These are phyloP conservation scores for Auricularia sp. DNA, from an alignment of 768 basidiomycete genomes.

Conservation along the genomic window DNA sequence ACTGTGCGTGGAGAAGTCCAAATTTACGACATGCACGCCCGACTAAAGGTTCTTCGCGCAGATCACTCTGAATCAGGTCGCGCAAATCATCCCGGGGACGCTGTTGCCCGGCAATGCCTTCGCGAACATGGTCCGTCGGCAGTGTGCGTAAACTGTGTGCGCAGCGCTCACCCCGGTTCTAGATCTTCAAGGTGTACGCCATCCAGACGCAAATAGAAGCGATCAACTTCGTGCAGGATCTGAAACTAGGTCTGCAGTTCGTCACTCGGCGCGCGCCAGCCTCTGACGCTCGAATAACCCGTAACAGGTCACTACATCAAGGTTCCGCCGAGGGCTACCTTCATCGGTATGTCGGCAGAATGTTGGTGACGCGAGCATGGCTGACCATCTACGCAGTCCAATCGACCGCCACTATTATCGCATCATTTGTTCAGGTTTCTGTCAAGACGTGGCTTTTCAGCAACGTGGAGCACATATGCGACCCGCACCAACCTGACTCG, in stretches of 20 bases:
- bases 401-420: slow-evolving; percentile 21
- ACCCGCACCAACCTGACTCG: slow-evolving; percentile 16
- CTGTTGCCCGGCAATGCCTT: slow-evolving; percentile 31
- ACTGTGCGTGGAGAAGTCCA: slow-evolving; percentile 13
- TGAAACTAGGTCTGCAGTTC: slow-evolving; percentile 17
- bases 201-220: slow-evolving; percentile 21
- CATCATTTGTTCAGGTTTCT: slow-evolving; percentile 27
- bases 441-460: slow-evolving; percentile 28
- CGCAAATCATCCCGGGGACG: slow-evolving; percentile 33
- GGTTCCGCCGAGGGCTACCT: slow-evolving; percentile 33
- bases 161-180: not conserved
- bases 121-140: slow-evolving; percentile 28
- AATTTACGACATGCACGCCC: not conserved
- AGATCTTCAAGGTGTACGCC: slow-evolving; percentile 24
- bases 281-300: too few species aligned
- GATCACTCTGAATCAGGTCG: slow-evolving; percentile 32
- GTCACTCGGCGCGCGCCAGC: too few species aligned
- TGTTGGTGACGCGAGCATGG: not conserved
- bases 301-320: slow-evolving; percentile 35
- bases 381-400: slow-evolving; percentile 21
- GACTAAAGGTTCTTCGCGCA: slow-evolving; percentile 4
- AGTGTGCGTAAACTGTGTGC: slow-evolving; percentile 4
- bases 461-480: slow-evolving; percentile 30
- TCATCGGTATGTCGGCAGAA: slow-evolving; percentile 19
- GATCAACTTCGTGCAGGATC: slow-evolving; percentile 21